Percentiles rank a stretch among this genome's conserved stretches.
phyloP scores from a whole-genome alignment of 345 rosid species.

The Eucalyptus guilfoylei region DNA sequence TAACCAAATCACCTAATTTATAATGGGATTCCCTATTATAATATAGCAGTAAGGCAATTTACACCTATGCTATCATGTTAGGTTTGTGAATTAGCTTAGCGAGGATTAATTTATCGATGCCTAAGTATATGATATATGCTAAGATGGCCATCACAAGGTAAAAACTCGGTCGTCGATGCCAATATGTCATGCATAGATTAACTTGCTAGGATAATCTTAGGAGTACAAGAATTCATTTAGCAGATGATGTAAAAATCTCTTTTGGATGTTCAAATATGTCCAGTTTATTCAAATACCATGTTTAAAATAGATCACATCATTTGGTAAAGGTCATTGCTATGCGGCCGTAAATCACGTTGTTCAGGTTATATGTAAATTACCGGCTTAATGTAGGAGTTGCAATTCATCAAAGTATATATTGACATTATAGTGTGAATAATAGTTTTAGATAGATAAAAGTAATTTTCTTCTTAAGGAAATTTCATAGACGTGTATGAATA shows the following conservation, averaged over 20 bases:
- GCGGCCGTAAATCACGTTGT: background rate
- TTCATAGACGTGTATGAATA: background rate
- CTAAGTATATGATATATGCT: background rate
- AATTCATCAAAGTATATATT: background rate
- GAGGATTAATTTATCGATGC: background rate
- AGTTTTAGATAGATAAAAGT: background rate
- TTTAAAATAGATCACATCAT: background rate
- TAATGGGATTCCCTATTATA: background rate
- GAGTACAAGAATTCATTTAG: background rate
- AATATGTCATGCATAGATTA: background rate
- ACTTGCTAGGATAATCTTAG: background rate
- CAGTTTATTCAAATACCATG: background rate
- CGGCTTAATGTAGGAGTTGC: background rate
- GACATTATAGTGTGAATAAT: background rate
- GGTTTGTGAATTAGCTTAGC: background rate
- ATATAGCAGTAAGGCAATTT: background rate
- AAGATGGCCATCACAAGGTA: background rate
- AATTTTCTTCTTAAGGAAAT: background rate
- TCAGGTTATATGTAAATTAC: background rate
- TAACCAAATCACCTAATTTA: background rate
- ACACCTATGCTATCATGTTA: background rate
- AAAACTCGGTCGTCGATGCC: background rate
- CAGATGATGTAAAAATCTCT: background rate
- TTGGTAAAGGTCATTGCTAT: background rate
- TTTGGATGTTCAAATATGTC: background rate